Evolutionary conservation across 1,139 yeast species (phyloP).

Genomic region (Blastobotrys capitulatus): DNA sequence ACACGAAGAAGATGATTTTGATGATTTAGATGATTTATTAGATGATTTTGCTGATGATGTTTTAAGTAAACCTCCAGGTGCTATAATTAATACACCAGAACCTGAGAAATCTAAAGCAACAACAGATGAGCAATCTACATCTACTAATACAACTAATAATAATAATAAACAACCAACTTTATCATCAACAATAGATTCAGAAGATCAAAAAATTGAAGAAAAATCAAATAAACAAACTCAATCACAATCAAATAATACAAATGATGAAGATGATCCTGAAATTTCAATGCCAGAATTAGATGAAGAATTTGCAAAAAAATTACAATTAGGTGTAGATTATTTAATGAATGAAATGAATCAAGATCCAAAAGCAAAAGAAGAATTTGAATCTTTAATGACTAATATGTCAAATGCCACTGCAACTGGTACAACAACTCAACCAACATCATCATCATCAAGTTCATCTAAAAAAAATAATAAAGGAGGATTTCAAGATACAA

Average conservation of each 20-base stretch:
- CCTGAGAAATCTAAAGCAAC: no score
- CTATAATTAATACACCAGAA: slow-evolving; percentile 13
- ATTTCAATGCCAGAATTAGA: slow-evolving; percentile 40
- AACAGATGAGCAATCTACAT: not conserved
- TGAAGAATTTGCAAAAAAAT: slow-evolving; percentile 39
- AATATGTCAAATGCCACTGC: slow-evolving; percentile 42
- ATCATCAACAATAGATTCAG: slow-evolving; percentile 2
- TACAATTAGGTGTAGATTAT: slow-evolving; percentile 36
- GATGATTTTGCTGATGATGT: slow-evolving; percentile 61
- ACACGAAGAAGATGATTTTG: slow-evolving; percentile 35
- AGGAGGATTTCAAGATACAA: slow-evolving; percentile 57
- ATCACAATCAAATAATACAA: slow-evolving; percentile 8
- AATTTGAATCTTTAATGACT: slow-evolving; percentile 48
- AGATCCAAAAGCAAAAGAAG: slow-evolving; percentile 56
- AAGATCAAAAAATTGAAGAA: slow-evolving; percentile 21
- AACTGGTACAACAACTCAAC: slow-evolving; percentile 13
- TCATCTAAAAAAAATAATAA: not conserved
- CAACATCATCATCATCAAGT: slow-evolving; percentile 3
- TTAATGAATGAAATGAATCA: slow-evolving; percentile 55
- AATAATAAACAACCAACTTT: not conserved
- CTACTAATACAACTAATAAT: slow-evolving; percentile 7
- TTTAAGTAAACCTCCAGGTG: slow-evolving; percentile 57
- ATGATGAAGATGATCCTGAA: slow-evolving; percentile 14
- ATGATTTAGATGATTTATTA: slow-evolving; percentile 38
- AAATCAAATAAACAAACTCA: slow-evolving; percentile 21